Base-by-base conservation (phyloP, 2,329 filamentous ascomycete species). In the Arthroderma uncinatum region DNA sequence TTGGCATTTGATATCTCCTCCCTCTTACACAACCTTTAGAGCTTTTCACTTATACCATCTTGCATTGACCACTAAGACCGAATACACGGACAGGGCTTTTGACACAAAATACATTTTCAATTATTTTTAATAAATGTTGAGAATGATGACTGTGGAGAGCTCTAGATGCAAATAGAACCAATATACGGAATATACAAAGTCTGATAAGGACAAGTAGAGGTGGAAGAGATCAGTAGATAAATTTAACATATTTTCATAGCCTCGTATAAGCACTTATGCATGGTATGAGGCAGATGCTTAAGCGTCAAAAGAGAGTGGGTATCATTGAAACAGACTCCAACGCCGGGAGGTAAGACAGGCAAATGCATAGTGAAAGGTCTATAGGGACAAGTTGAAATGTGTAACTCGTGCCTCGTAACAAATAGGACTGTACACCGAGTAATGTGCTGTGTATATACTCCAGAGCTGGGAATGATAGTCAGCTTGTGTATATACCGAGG, bases 321-420 rank as follows among this genome's bases (percentile, higher is more conserved):
- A 30, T 30, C 28, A 30, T 30, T 7, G 7, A 30, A 30, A 30
- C 4, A 7, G 28, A 30, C 28, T 30, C 7, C 28, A 30, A 30
- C 28, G 28, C 28, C 28, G 28, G 28, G 25, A 14, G 19, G 9
- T 14, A 47, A 8, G 40, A 47, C 25, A 47, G 19, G 25, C 23
- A 47, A 21, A 47, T 47, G 19, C 21, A 47, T 23, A 21, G 21
- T 47, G 9, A 25, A 47, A 47, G 9, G 2, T 37, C 28, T 14
- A 55, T n/a, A n/a, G 25, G 39, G 30, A 53, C 47, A 58, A 16
- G 47, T 30, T 25, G 50, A 10, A 37, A 34, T 52, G 57, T 36
- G 21, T 4, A 28, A 6, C 4, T 25, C 10, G 40, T 23, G 28
- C 23, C 23, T 44, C 40, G n/a, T n/a, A 2, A 19, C 40, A 21